These are phyloP conservation scores for Crithidia fasciculata DNA, from an alignment of 208 protist genomes.

Conservation along the genomic window DNA sequence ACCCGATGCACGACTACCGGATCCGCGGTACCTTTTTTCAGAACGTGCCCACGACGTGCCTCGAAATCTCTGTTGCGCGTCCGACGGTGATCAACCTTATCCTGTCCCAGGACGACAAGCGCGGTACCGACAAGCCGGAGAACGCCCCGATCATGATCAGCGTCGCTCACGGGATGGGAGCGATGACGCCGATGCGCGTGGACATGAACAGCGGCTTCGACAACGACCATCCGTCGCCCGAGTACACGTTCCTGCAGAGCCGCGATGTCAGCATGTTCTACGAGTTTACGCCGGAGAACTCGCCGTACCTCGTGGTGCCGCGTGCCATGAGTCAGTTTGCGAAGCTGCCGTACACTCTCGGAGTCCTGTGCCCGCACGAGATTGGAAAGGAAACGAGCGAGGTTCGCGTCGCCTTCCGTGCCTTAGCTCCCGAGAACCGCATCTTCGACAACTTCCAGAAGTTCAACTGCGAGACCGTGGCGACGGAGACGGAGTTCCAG, in stretches of 20 bases:
- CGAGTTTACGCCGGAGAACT: conserved; percentile 73
- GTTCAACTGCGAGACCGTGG: conserved; percentile 62
- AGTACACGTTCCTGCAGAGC: conserved; percentile 77
- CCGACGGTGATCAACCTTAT: conserved; percentile 62
- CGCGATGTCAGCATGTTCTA: conserved; percentile 84
- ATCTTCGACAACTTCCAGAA: conserved; percentile 79
- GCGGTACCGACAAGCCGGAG: conserved; percentile 65
- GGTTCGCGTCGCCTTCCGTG: conserved; percentile 65
- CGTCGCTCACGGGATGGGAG: conserved; percentile 66
- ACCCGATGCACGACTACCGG: conserved; percentile 78
- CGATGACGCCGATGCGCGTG: conserved; percentile 52
- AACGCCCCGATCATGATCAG: conserved; percentile 83
- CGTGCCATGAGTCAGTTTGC: conserved; percentile 62
- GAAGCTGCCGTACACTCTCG: conserved; percentile 64
- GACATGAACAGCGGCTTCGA: conserved; percentile 82
- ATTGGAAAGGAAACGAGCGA: conserved; percentile 60
- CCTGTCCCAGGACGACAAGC: conserved; percentile 80
- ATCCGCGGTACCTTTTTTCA: conserved; percentile 79
- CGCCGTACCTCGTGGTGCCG: conserved; percentile 82
- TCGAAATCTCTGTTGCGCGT: conserved; percentile 61
- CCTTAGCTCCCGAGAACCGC: conserved; percentile 60
- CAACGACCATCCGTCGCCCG: conserved; percentile 69
- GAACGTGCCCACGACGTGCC: conserved; percentile 64
- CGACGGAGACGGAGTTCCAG: conserved; percentile 81
- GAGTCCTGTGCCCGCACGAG: conserved; percentile 58